Evolutionary conservation across 495 filamentous ascomycete species (phyloP).

Genomic region (Cercophora newfieldiana): DNA sequence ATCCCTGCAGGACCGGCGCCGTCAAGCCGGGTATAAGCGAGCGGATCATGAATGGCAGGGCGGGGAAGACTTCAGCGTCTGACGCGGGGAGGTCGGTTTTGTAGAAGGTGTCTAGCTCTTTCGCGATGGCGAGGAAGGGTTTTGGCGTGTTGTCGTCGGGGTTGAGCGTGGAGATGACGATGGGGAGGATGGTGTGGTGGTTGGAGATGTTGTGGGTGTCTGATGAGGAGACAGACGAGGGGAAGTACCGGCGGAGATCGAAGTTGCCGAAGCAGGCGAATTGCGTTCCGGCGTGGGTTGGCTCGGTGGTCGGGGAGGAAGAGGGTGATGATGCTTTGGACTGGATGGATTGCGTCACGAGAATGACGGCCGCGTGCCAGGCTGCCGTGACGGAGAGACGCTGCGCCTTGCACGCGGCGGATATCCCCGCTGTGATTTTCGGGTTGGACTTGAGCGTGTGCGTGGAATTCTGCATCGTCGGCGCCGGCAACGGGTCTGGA

Average conservation of each 20-base stretch:
- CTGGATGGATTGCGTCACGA: slow-evolving; percentile 13
- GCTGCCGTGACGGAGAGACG: slow-evolving; percentile 7
- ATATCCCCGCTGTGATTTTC: not conserved
- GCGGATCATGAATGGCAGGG: slow-evolving; percentile 7
- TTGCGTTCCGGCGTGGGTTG: slow-evolving; percentile 8
- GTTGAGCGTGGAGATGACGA: not conserved
- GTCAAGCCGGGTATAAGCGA: slow-evolving; percentile 3
- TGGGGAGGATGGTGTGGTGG: slow-evolving; percentile 10
- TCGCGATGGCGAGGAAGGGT: not conserved
- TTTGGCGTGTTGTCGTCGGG: not conserved
- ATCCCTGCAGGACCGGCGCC: not conserved
- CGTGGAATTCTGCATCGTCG: not conserved
- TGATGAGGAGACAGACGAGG: not conserved
- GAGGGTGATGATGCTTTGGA: not conserved
- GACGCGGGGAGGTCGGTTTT: not conserved
- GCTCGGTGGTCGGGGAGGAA: not conserved
- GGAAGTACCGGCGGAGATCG: slow-evolving; percentile 16
- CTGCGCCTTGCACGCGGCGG: slow-evolving; percentile 7
- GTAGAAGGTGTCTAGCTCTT: slow-evolving; percentile 5
- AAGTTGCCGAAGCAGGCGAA: slow-evolving; percentile 15
- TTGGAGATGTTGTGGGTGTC: not conserved
- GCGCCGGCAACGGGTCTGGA: not conserved
- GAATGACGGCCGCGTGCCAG: slow-evolving; percentile 12
- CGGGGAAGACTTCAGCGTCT: not conserved
- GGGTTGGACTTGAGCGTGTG: not conserved